Evolutionary conservation across 768 basidiomycete species (phyloP), one percentile per base, ranked within the genome.

Genomic region (Agrocybe chaxingu): DNA sequence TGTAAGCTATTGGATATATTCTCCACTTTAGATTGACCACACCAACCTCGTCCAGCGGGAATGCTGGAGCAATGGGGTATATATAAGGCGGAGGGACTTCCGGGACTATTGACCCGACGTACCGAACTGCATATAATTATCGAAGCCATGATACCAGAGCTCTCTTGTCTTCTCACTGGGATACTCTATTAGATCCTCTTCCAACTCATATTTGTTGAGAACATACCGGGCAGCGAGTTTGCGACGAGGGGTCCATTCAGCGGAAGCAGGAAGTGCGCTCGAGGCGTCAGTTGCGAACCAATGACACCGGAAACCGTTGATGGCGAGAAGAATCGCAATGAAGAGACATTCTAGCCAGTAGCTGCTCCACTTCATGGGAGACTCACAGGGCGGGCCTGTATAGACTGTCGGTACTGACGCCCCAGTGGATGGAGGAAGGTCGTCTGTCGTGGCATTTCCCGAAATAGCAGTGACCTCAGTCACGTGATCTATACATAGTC

Each of bases 131-230:
- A 96, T 95, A 66, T 97, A 97, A 59, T 81, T 84, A 59, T 90
- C 67, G 61, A 85, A 97, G 0, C 93, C 94, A 73, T 96, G 93
- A 62, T 90, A 86, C 87, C 91, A 97, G 4, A 96, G 70, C 47
- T 87, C 81, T 39, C 86, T 81, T 7, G 83, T 84, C 60, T 75
- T 76, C 57, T 91, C 79, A 40, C 91, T 92, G 24, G 33, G 51
- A 33, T 30, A 31, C 34, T 33, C 50, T 34, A 32, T 46, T 12
- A 39, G 18, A 36, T 24, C 16, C 34, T 43, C 1, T 12, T 34
- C 10, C 39, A 18, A n/a, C 9, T 24, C 3, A 18, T 6, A 45
- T 16, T 11, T 19, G 36, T 12, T 12, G n/a, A 30, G 31, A 48
- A 62, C 78, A 48, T 60, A 84, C 85, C 84, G 78, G 57, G 75